phyloP scores from a whole-genome alignment of 352 stramenopile genomes.

The Globisporangium uncinulatum region DNA sequence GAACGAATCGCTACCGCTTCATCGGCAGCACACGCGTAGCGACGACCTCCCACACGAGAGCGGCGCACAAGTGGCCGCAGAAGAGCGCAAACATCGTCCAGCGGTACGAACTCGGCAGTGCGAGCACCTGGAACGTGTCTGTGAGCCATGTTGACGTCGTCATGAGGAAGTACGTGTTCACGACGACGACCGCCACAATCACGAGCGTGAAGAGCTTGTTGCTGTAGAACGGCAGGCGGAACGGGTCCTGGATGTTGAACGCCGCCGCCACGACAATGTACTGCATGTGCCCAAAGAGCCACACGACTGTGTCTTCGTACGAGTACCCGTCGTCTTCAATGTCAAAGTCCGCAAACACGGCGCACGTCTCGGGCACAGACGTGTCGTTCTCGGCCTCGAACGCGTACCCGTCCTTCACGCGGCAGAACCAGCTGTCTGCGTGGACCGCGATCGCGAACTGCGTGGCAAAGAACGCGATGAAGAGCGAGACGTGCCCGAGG shows the following conservation, averaged over 20 bases:
- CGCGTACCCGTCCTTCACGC: too few relatives aligned
- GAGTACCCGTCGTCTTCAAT: slow-evolving; percentile 42
- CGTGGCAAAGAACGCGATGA: too few relatives aligned
- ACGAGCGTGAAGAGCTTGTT: slow-evolving; percentile 31
- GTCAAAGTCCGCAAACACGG: slow-evolving; percentile 28
- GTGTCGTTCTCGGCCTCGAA: slow-evolving; percentile 16
- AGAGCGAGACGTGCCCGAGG: too few relatives aligned
- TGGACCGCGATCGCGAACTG: too few relatives aligned
- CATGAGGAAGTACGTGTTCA: slow-evolving; percentile 55
- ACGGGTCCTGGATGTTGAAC: slow-evolving; percentile 61
- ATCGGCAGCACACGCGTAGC: slow-evolving; percentile 19
- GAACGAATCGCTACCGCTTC: slow-evolving; percentile 7
- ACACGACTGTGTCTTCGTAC: slow-evolving; percentile 75
- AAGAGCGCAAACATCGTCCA: slow-evolving; percentile 41
- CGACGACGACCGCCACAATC: slow-evolving; percentile 18
- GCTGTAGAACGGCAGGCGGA: slow-evolving; percentile 51
- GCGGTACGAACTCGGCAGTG: slow-evolving; percentile 29
- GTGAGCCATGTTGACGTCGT: slow-evolving; percentile 29
- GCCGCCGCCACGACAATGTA: slow-evolving; percentile 67
- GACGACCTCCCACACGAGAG: slow-evolving; percentile 23
- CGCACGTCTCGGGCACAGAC: slow-evolving; percentile 39
- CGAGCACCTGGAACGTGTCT: slow-evolving; percentile 40
- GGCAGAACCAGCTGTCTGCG: neutral
- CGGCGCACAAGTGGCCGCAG: slow-evolving; percentile 21
- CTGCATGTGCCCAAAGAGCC: slow-evolving; percentile 73